Base-by-base conservation (phyloP, 768 basidiomycete species). In the Cyclocybe aegerita region DNA sequence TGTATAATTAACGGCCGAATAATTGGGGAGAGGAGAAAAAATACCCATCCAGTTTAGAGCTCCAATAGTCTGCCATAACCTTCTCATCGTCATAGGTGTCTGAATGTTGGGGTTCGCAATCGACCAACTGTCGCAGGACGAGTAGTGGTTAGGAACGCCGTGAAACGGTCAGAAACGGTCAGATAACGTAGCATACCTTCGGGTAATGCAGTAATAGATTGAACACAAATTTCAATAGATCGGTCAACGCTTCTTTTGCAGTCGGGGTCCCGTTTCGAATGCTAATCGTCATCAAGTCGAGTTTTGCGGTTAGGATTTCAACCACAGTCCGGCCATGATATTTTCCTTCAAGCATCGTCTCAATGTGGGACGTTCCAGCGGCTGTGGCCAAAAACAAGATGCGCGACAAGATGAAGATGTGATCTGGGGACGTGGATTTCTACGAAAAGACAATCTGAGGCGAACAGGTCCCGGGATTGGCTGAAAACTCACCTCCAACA, bases 161-260 rank as follows among this genome's bases (percentile, higher is more conserved):
- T 39, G n/a, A 12, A 35, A 36, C 30, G 34, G 34, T 1, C 4
- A 23, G 23, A 36, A 29, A 32, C 31, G 23, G 10, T 30, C 42
- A 23, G 23, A 14, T 29, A 39, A 12, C 16, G 5, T 30, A 4
- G 63, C 70, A 30, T 39, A 88, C 88, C 74, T 85, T 90, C 4
- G 91, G 91, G 66, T 91, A 93, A 62, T 89, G 87, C 37, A 83
- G 65, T 44, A 92, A 72, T 30, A 96, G 64, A 64, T 96, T 94
- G 67, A 91, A 94, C 2, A 80, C 73, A 41, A 93, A 76, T 63
- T 98, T 98, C 49, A 98, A 77, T 17, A 93, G 63, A 65, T 98
- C 94, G 3, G 80, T 77, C 71, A 88, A 78, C 2, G 93, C 91
- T 48, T 91, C 89, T 57, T 77, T 78, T 30, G 82, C 73, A 70